phyloP scores from a whole-genome alignment of 2,329 filamentous ascomycete genomes.

The Emmonsiellopsis sp. region DNA sequence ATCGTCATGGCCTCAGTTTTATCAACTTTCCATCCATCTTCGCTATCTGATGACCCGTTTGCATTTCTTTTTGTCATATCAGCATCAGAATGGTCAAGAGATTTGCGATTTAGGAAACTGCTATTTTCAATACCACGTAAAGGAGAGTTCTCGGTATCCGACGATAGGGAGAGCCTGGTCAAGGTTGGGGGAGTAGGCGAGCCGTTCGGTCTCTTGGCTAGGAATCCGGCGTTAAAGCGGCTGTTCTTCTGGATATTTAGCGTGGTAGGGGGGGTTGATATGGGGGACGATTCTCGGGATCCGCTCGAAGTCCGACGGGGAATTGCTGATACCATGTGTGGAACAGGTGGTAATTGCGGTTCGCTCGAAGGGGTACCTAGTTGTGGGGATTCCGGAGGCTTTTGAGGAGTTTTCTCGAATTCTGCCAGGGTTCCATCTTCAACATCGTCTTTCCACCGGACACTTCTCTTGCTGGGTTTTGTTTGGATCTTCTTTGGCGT shows the following conservation, averaged over 20 bases:
- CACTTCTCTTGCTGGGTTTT: slow-evolving; percentile 57
- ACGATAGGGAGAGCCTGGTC: slow-evolving; percentile 47
- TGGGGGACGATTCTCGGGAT: slow-evolving; percentile 45
- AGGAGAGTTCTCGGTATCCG: slow-evolving; percentile 48
- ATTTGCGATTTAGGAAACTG: slow-evolving; percentile 40
- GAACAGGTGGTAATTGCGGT: slow-evolving; percentile 29
- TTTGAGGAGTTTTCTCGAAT: slow-evolving; percentile 82
- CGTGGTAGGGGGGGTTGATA: slow-evolving; percentile 48
- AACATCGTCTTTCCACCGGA: slow-evolving; percentile 88
- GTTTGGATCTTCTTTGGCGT: slow-evolving; percentile 61
- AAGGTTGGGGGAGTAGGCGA: slow-evolving; percentile 54
- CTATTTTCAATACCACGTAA: slow-evolving; percentile 44
- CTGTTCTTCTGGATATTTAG: slow-evolving; percentile 55
- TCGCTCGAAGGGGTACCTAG: slow-evolving; percentile 47
- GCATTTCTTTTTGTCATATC: slow-evolving; percentile 22
- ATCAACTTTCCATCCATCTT: slow-evolving; percentile 37
- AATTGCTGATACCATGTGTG: slow-evolving; percentile 45
- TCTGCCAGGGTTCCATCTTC: slow-evolving; percentile 79
- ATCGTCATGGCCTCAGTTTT: slow-evolving; percentile 45
- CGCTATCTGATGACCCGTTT: slow-evolving; percentile 21
- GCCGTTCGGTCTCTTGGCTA: slow-evolving; percentile 58
- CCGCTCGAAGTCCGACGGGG: slow-evolving; percentile 28
- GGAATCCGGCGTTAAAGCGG: slow-evolving; percentile 81
- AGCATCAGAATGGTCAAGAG: slow-evolving; percentile 23
- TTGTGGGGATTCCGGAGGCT: slow-evolving; percentile 43